Percentiles rank a stretch among this genome's conserved stretches.
These are phyloP conservation scores for Triticum turgidum DNA, from an alignment of 176 grass and related monocot genomes.

Conservation along the genomic window DNA sequence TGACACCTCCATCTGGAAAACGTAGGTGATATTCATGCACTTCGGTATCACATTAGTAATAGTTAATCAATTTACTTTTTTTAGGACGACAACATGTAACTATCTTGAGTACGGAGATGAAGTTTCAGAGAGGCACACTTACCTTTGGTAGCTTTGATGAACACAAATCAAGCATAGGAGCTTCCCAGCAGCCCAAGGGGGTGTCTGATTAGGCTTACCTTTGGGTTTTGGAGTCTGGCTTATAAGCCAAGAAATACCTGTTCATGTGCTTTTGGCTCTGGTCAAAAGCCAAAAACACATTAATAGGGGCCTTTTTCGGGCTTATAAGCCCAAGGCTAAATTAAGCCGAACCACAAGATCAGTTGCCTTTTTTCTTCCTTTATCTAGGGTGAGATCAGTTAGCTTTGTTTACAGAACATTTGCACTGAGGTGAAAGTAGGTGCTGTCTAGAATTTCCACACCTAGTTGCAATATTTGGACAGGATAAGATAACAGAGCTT, in stretches of 20 bases:
- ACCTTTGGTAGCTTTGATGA: background rate
- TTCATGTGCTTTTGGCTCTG: too few species aligned
- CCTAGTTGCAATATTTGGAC: conserved; percentile 13
- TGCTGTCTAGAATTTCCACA: background rate
- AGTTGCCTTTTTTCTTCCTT: too few species aligned
- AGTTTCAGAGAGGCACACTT: conserved; percentile 2
- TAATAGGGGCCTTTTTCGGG: too few species aligned
- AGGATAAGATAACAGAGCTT: conserved; percentile 30
- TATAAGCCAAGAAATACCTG: too few species aligned
- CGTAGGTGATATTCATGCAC: background rate
- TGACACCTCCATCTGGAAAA: background rate
- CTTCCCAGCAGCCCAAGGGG: background rate
- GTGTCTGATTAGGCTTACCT: background rate
- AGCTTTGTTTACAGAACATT: background rate
- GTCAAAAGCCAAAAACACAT: too few species aligned
- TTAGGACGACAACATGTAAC: background rate
- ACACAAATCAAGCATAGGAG: background rate
- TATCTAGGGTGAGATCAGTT: background rate
- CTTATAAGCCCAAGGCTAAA: too few species aligned
- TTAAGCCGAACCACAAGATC: too few species aligned
- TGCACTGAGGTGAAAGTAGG: conserved; percentile 12
- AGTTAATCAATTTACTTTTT: background rate
- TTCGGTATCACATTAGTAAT: background rate
- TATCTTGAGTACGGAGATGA: conserved; percentile 1
- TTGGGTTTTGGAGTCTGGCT: too few species aligned